Conservation (phyloP, 352 stramenopile species). For the Phytophthora sansomeana region DNA sequence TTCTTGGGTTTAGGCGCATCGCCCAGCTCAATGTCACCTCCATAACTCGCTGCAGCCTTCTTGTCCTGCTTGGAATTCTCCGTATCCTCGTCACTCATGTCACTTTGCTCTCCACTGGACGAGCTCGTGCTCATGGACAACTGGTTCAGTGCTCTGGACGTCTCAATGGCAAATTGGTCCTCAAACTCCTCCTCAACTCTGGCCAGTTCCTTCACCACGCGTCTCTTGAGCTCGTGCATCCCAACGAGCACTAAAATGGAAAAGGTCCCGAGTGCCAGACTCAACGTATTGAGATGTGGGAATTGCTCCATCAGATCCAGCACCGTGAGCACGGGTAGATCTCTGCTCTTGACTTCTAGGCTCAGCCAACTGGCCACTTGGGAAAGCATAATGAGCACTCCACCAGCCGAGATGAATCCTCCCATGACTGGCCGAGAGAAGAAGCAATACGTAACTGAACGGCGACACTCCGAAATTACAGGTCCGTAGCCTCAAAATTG, state of each 20-base stretch:
- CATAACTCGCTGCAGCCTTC: conserved; percentile 9
- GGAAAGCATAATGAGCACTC: conserved; percentile 74
- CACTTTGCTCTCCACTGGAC: conserved; percentile 13
- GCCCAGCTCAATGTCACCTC: conserved; percentile 21
- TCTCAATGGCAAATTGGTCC: conserved; percentile 57
- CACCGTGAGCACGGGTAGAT: conserved; percentile 65
- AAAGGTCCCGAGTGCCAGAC: conserved; percentile 54
- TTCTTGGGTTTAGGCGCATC: conserved; percentile 28
- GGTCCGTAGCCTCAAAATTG: too few species aligned
- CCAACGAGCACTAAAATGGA: conserved; percentile 60
- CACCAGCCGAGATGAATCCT: conserved; percentile 71
- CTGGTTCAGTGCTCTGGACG: conserved; percentile 41
- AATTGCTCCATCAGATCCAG: conserved; percentile 59
- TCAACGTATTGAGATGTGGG: conserved; percentile 60
- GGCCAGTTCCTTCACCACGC: conserved; percentile 49
- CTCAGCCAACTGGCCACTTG: conserved; percentile 69
- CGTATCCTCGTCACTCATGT: conserved; percentile 28
- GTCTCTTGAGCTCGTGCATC: conserved; percentile 47
- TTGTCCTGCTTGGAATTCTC: conserved; percentile 33
- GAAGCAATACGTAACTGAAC: too few species aligned
- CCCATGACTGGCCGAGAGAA: conserved; percentile 82
- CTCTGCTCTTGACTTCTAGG: conserved; percentile 51
- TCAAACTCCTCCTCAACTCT: conserved; percentile 48
- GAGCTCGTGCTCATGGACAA: conserved; percentile 38
- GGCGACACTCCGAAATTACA: too few species aligned